These are phyloP conservation scores for Leccinum olivaceopallidum DNA, from an alignment of 768 basidiomycete species.

Conservation along the genomic window DNA sequence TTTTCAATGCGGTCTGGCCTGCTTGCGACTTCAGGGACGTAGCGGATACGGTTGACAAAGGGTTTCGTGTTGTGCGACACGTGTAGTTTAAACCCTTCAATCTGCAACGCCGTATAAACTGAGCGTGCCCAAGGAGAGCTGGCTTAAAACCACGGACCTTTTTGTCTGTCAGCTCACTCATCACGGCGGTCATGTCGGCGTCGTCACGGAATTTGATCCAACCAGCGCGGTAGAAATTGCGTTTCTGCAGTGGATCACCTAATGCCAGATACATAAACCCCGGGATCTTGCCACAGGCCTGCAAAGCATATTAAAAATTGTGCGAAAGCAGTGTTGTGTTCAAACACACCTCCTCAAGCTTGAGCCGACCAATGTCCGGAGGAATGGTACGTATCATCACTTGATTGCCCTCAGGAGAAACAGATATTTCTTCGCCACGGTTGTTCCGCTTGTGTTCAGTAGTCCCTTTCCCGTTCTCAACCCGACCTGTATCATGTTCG, in stretches of 20 bases:
- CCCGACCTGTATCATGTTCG: conserved; percentile 56
- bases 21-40: conserved; percentile 80
- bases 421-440: conserved; percentile 71
- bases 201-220: conserved; percentile 90
- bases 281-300: conserved; percentile 76
- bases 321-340: background rate
- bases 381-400: conserved; percentile 96
- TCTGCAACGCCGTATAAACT: conserved; percentile 45
- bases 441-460: conserved; percentile 48
- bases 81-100: conserved; percentile 93
- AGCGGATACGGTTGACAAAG: conserved; percentile 75
- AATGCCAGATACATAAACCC: conserved; percentile 90
- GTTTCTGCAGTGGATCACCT: conserved; percentile 90
- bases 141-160: conserved; percentile 55
- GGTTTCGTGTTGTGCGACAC: conserved; percentile 80
- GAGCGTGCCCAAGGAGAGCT: conserved; percentile 1
- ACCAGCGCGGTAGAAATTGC: conserved; percentile 92
- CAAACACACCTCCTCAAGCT: conserved; percentile 78
- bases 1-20: conserved; percentile 77
- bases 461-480: conserved; percentile 58
- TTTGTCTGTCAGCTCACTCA: conserved; percentile 76
- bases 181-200: conserved; percentile 73
- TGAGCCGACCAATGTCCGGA: conserved; percentile 86
- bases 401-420: conserved; percentile 78
- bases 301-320: conserved; percentile 9